Percentiles rank a stretch among this genome's conserved stretches.
These are phyloP conservation scores for Candida frijolesensis DNA, from an alignment of 1,139 yeast genomes.

Conservation along the genomic window DNA sequence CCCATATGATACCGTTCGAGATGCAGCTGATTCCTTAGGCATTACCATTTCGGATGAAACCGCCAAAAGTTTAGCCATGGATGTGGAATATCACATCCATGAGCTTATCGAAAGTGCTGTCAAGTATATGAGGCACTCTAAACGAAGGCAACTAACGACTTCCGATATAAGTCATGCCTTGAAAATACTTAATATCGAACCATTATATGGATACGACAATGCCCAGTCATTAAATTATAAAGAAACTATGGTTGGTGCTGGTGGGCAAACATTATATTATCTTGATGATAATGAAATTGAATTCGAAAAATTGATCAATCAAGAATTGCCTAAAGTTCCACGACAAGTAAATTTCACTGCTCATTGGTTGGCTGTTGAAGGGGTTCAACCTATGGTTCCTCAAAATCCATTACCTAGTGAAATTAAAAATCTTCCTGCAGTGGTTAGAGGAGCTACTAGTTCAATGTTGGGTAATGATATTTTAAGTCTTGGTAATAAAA, in stretches of 20 bases:
- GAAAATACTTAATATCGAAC: slow-evolving; percentile 85
- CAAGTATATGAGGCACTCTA: slow-evolving; percentile 94
- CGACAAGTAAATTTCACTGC: slow-evolving; percentile 91
- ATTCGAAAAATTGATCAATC: slow-evolving; percentile 89
- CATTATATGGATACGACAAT: slow-evolving; percentile 74
- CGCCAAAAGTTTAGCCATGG: slow-evolving; percentile 95
- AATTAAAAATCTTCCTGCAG: slow-evolving; percentile 65
- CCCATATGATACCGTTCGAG: slow-evolving; percentile 94
- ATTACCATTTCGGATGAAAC: slow-evolving; percentile 87
- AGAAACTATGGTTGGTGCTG: slow-evolving; percentile 85
- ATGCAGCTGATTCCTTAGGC: slow-evolving; percentile 93
- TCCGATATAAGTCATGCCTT: slow-evolving; percentile 82
- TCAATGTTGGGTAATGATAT: slow-evolving; percentile 47
- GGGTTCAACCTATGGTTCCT: slow-evolving; percentile 96
- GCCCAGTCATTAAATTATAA: slow-evolving; percentile 66
- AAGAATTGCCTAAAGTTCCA: slow-evolving; percentile 94
- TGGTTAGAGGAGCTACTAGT: slow-evolving; percentile 69
- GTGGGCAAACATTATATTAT: slow-evolving; percentile 89
- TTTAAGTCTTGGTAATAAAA: slow-evolving; percentile 27
- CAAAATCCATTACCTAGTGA: slow-evolving; percentile 91
- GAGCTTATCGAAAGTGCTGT: slow-evolving; percentile 94
- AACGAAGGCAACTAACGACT: slow-evolving; percentile 79
- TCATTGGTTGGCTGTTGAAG: slow-evolving; percentile 98
- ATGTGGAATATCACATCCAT: slow-evolving; percentile 94
- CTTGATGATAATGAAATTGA: slow-evolving; percentile 91